Base-by-base conservation (phyloP, 805 yeast species). In the Torulaspora maleeae region DNA sequence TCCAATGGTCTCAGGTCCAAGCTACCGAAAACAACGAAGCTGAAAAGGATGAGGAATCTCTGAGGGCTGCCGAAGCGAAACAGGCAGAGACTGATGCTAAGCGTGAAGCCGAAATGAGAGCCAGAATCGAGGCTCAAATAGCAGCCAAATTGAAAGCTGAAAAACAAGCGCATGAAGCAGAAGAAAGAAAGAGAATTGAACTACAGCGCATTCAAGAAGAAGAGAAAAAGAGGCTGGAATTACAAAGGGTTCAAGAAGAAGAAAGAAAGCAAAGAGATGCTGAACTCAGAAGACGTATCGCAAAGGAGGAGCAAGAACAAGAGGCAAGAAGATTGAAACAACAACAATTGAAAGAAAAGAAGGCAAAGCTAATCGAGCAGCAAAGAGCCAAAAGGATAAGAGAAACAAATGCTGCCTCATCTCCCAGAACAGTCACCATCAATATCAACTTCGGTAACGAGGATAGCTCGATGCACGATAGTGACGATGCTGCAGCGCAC, bases 1-100 rank as follows among this genome's bases (percentile, higher is more conserved):
- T 54, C 11, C 35, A 49, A 35, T 54, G 56, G 56, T 49, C 58
- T 17, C 50, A 47, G 25, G 20, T 36, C 10, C 19, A 28, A 17
- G 27, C 40, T 15, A 22, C 24, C 6, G 37, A 38, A 30, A 24
- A 24, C 6, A 15, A 20, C 11, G 45, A 47, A 24, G 24, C 36
- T 29, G 46, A 38, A 37, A 44, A 28, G 38, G 38, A 13, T 13
- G 12, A 15, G 13, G 27, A 32, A 15, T 17, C 20, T 25, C 7
- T 9, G 43, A 29, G 15, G 29, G 17, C n/a, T 30, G 41, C 40
- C 3, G 42, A 33, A 34, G 44, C 45, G 11, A 13, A 43, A 30
- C 36, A 16, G 9, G 33, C 43, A 42, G 49, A 42, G 10, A 7
- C 3, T 17, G 17, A 32, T 11, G 44, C 44, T 24, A 34, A 24